These are phyloP conservation scores for Datura wrightii DNA, from an alignment of 257 asterid genomes.

Conservation along the genomic window DNA sequence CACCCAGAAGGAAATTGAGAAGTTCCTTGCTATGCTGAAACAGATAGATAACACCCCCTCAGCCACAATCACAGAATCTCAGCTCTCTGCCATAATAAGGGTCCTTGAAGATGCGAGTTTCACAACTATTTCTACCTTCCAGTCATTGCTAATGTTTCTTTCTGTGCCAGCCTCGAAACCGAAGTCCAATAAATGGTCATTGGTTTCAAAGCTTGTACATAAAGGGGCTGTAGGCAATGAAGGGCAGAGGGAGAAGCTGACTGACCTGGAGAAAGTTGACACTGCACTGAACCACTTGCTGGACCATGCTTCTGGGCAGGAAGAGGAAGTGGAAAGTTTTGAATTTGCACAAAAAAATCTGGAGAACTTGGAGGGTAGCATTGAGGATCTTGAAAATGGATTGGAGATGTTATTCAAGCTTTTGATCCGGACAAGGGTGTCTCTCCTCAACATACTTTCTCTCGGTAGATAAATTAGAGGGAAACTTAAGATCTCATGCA, in stretches of 20 bases:
- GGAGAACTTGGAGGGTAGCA: conserved; percentile 39
- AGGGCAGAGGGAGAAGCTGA: conserved; percentile 28
- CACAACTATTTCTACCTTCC: conserved; percentile 39
- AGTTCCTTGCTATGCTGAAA: conserved; percentile 32
- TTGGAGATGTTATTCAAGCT: conserved; percentile 43
- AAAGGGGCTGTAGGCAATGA: conserved; percentile 36
- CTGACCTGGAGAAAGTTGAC: conserved; percentile 46
- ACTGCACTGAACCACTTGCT: conserved; percentile 37
- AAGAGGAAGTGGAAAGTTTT: conserved; percentile 33
- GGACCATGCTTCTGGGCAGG: conserved; percentile 26
- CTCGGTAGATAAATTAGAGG: not conserved
- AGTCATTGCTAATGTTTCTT: conserved; percentile 39
- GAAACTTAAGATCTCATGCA: not conserved
- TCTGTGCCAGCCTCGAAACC: conserved; percentile 40
- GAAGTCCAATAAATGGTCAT: conserved; percentile 39
- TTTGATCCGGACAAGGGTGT: conserved; percentile 46
- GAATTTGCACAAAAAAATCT: conserved; percentile 40
- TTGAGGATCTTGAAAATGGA: conserved; percentile 41
- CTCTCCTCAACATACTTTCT: conserved; percentile 44
- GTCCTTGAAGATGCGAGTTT: conserved; percentile 39
- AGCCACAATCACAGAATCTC: conserved; percentile 31
- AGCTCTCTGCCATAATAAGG: conserved; percentile 29
- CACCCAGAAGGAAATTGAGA: conserved; percentile 41
- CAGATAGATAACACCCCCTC: conserved; percentile 30
- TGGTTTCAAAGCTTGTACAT: conserved; percentile 46